Conservation (phyloP, 2,329 filamentous ascomycete species). For the Neonectria neomacrospora region DNA sequence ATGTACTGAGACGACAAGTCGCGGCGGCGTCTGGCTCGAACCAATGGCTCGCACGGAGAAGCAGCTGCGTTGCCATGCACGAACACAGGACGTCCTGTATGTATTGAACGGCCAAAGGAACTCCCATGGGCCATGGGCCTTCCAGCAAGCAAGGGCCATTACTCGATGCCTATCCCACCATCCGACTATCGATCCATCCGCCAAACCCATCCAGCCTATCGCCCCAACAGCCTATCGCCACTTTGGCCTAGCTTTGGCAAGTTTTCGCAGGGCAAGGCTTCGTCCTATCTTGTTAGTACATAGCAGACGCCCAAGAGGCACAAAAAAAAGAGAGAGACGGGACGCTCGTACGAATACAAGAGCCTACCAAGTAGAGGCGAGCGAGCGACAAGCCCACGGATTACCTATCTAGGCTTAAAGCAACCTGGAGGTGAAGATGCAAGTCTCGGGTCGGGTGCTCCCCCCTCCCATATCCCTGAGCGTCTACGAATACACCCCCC, state of each 20-base stretch:
- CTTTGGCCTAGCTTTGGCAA: background rate
- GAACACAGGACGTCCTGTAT: too few relatives aligned
- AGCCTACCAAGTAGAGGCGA: too few relatives aligned
- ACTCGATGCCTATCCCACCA: slow-evolving; percentile 18
- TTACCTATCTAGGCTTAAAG: background rate
- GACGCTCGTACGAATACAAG: too few relatives aligned
- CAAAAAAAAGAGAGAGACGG: background rate
- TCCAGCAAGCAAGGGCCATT: slow-evolving; percentile 4
- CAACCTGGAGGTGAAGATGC: background rate
- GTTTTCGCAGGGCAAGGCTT: background rate
- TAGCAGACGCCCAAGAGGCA: background rate
- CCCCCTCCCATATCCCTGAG: background rate
- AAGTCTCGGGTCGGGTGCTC: background rate
- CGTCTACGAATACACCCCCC: background rate
- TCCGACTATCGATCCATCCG: slow-evolving; percentile 20
- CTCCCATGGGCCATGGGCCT: slow-evolving; percentile 6
- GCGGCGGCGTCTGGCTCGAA: too few relatives aligned
- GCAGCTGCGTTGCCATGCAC: too few relatives aligned
- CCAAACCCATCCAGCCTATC: slow-evolving; percentile 3
- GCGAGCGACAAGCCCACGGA: background rate
- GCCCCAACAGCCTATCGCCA: slow-evolving; percentile 4
- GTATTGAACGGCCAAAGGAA: slow-evolving; percentile 13
- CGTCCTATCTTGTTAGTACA: background rate
- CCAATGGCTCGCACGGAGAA: background rate
- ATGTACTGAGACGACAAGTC: too few relatives aligned